Percentiles rank a stretch among this genome's conserved stretches.
Conservation (phyloP, 345 rosid species). For the Draba incana region DNA sequence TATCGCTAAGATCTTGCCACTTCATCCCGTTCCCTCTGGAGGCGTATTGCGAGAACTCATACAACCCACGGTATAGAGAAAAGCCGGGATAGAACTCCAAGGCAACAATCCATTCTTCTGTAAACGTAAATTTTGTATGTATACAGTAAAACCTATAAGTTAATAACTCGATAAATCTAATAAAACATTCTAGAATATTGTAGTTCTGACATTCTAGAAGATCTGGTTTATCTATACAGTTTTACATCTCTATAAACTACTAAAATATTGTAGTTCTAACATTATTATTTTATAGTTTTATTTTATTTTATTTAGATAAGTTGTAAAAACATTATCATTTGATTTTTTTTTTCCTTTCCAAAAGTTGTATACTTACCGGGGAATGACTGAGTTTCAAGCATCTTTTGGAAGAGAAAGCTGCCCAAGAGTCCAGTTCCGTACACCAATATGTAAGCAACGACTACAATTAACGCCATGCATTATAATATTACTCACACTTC, state of each 20-base stretch:
- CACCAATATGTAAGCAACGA: constrained; percentile 65
- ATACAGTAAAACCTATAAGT: no score
- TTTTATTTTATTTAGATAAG: no score
- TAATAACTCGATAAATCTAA: no score
- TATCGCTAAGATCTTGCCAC: constrained; percentile 65
- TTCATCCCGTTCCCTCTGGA: constrained; percentile 64
- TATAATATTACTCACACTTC: neutral
- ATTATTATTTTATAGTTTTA: no score
- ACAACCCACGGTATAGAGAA: constrained; percentile 81
- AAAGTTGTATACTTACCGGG: constrained; percentile 61
- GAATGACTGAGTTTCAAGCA: constrained; percentile 62
- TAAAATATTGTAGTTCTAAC: no score
- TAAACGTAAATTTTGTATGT: constrained; percentile 19
- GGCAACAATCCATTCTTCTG: constrained; percentile 61
- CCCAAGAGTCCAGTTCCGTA: constrained; percentile 90
- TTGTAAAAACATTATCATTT: neutral
- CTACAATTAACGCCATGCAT: constrained; percentile 44
- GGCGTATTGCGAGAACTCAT: constrained; percentile 68
- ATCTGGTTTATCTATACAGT: no score
- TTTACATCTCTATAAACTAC: no score
- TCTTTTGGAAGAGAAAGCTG: constrained; percentile 61
- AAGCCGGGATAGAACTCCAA: constrained; percentile 97
- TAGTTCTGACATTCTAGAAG: no score
- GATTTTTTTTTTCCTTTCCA: neutral
- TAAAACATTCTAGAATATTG: no score